Conservation (phyloP, 2,329 filamentous ascomycete species). For the Knoxdaviesia capensis region DNA sequence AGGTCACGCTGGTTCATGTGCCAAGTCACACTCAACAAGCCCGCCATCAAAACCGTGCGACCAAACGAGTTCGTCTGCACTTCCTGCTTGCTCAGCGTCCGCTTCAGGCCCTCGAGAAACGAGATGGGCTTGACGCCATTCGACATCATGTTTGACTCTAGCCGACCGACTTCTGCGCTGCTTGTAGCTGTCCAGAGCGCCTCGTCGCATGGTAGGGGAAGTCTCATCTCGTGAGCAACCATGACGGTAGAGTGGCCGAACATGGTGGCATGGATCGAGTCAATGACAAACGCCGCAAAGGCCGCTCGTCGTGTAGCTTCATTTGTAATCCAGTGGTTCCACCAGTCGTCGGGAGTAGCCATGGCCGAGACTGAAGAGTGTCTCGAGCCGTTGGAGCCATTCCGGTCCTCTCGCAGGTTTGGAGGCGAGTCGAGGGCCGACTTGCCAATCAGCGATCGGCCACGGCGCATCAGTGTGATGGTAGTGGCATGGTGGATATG, state of each 20-base stretch:
- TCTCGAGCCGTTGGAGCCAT: conserved; percentile 27
- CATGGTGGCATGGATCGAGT: conserved; percentile 93
- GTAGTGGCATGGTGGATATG: conserved; percentile 96
- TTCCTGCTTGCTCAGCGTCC: conserved; percentile 65
- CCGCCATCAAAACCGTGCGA: conserved; percentile 82
- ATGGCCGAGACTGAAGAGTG: conserved; percentile 39
- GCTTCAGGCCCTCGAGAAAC: conserved; percentile 81
- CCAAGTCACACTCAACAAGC: conserved; percentile 82
- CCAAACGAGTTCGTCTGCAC: conserved; percentile 89
- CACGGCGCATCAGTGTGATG: conserved; percentile 83
- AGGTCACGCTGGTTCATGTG: conserved; percentile 94
- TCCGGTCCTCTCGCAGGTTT: conserved; percentile 40
- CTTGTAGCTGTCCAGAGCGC: conserved; percentile 80
- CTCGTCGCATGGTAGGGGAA: conserved; percentile 84
- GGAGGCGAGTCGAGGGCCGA: conserved; percentile 71
- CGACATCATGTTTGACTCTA: conserved; percentile 60
- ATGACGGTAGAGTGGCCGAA: conserved; percentile 94
- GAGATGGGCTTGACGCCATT: conserved; percentile 70
- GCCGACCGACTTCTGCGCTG: conserved; percentile 65
- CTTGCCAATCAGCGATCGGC: conserved; percentile 74
- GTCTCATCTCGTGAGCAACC: conserved; percentile 86
- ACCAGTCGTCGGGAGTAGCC: conserved; percentile 71
- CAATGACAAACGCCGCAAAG: conserved; percentile 85
- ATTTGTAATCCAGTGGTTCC: conserved; percentile 89
- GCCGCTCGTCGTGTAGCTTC: conserved; percentile 79